phyloP scores from a whole-genome alignment of 108 stramenopile species.

The Mediolabrus comicus region DNA sequence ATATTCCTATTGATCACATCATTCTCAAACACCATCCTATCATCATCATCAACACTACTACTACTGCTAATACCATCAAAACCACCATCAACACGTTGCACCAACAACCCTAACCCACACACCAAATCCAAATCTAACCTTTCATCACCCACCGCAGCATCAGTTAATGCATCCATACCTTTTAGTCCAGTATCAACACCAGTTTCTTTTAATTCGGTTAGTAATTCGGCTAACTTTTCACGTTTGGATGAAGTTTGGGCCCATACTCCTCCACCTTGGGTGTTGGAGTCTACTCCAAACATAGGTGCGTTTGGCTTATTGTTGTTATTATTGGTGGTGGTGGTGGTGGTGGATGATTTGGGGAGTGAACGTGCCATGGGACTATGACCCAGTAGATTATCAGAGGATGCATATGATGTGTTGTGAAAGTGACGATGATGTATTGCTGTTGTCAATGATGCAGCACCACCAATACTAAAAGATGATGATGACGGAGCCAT shows the following conservation, averaged over 20 bases:
- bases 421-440: neutral
- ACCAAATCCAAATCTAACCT: constrained; percentile 76
- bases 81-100: constrained; percentile 47
- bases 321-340: neutral
- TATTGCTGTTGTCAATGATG: neutral
- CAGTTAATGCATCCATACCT: constrained; percentile 62
- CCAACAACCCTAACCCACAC: constrained; percentile 74
- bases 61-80: neutral
- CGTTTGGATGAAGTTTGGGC: constrained; percentile 85
- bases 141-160: constrained; percentile 63
- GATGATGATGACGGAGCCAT: neutral
- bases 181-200: constrained; percentile 36
- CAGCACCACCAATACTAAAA: neutral
- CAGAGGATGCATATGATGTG: constrained; percentile 36
- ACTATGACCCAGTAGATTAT: constrained; percentile 68
- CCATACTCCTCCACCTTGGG: constrained; percentile 85
- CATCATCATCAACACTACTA: neutral
- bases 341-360: neutral
- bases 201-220: constrained; percentile 42
- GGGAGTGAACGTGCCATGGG: constrained; percentile 64
- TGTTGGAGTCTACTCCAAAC: constrained; percentile 57
- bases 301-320: constrained; percentile 2
- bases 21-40: neutral
- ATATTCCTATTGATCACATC: neutral
- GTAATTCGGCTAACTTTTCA: constrained; percentile 76